These are phyloP conservation scores for Manihot esculenta DNA, from an alignment of 441 rosid species.

Conservation along the genomic window DNA sequence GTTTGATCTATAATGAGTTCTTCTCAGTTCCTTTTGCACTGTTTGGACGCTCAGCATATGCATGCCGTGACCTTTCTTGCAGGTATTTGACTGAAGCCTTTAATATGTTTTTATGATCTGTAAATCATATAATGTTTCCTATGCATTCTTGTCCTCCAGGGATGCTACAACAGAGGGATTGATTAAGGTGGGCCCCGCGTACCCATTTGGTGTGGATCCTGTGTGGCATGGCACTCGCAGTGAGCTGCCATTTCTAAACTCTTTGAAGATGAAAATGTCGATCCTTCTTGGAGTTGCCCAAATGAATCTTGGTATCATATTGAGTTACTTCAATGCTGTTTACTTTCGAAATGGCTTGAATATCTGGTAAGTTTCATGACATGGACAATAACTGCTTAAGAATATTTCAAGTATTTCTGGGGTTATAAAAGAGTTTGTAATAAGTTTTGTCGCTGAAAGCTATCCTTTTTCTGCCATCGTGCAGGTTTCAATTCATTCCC, in stretches of 20 bases:
- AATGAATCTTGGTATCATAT: constrained; percentile 92
- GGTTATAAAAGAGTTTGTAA: neutral
- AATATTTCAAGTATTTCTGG: constrained; percentile 14
- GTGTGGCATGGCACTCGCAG: constrained; percentile 87
- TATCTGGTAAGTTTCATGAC: constrained; percentile 54
- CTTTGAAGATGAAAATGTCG: constrained; percentile 98
- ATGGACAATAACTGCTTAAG: constrained; percentile 9
- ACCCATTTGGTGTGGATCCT: constrained; percentile 97
- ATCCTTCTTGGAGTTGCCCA: constrained; percentile 93
- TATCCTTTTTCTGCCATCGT: constrained; percentile 17
- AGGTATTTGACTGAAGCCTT: constrained; percentile 42
- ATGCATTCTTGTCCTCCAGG: constrained; percentile 37
- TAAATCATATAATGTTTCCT: constrained; percentile 19
- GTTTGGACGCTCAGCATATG: constrained; percentile 85
- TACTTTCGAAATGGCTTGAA: constrained; percentile 61
- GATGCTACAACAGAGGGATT: constrained; percentile 83
- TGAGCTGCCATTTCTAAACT: constrained; percentile 91
- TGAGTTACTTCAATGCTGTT: constrained; percentile 81
- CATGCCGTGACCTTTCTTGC: constrained; percentile 88
- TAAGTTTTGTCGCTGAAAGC: neutral
- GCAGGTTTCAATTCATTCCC: constrained; percentile 91
- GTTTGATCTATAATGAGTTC: constrained; percentile 90
- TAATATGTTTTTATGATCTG: constrained; percentile 9
- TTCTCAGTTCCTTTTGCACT: constrained; percentile 87
- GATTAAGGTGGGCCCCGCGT: constrained; percentile 67